Evolutionary conservation across 2,329 filamentous ascomycete genomes (phyloP).

Genomic region (Onygenales sp.): DNA sequence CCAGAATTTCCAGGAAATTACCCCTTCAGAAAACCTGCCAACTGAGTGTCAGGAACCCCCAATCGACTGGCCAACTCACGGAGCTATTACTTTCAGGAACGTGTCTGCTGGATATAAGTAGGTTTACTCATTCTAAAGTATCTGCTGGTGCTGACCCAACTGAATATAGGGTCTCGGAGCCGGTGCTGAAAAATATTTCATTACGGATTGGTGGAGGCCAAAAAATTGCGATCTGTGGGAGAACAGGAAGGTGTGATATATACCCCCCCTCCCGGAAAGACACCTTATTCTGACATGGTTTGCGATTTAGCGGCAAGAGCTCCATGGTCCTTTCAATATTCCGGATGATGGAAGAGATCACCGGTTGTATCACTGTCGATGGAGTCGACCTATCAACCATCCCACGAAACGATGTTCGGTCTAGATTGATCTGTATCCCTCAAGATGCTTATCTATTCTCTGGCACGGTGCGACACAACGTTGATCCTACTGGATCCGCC

Average conservation of each 20-base stretch:
- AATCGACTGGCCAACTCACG: conserved; percentile 11
- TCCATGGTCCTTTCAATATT: conserved; percentile 5
- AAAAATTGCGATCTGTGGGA: conserved; percentile 13
- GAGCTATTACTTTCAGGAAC: neutral
- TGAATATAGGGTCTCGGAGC: neutral
- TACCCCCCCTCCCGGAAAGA: neutral
- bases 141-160: too few relatives aligned
- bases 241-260: conserved; percentile 9
- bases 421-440: neutral
- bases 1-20: conserved; percentile 39
- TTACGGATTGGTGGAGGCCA: conserved; percentile 6
- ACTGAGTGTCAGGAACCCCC: conserved; percentile 11
- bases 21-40: conserved; percentile 9
- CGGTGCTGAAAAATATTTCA: conserved; percentile 4
- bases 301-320: conserved; percentile 6
- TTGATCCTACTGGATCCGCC: conserved; percentile 5
- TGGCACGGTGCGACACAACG: neutral
- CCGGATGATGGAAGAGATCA: conserved; percentile 2
- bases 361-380: conserved; percentile 5
- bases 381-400: conserved; percentile 5
- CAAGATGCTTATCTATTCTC: neutral
- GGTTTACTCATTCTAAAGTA: neutral
- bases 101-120: conserved; percentile 1
- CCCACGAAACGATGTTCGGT: neutral
- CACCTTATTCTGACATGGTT: neutral